Base-by-base conservation (phyloP, 345 rosid genomes). In the Erysimum cheiranthoides region DNA sequence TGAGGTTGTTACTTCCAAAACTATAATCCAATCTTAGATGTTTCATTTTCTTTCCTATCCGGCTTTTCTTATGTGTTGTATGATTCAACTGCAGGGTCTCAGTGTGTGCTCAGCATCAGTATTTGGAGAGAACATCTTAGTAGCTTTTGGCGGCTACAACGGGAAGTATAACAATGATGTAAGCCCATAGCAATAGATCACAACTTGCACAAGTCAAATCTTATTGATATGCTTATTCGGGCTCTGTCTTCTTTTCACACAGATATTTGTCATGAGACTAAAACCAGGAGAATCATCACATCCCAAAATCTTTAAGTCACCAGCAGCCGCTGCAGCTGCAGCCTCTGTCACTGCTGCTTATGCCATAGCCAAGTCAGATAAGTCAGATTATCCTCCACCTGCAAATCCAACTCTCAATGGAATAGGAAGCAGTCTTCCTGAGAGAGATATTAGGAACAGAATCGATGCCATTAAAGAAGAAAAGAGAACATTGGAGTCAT, bases 271-370 rank as follows among this genome's bases (percentile, higher is more conserved):
- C 67, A 85, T 92, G 97, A 88, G 85, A 81, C 88, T 90, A 50
- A 92, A 86, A 82, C 88, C 92, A n/a, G 82, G 82, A 70, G 85
- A 88, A 60, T 73, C 84, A 18, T 77, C 71, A 12, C 93, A 73
- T 21, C 98, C 94, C 35, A 89, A 90, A 86, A 92, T 90, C 79
- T 89, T 84, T 45, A 88, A 83, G 84, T 95, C 99, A 51, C 94
- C 98, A 47, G 98, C 99, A 61, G 97, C 99, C 0, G 97, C 98
- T 2, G 98, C 98, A 2, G 99, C 98, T 4, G 97, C 98, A 4
- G 98, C 99, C 75, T 95, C 98, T 68, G 99, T 95, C 40, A 87
- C 93, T 63, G 97, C 98, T 77, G 99, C 99, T 10, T 92, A 92
- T 81, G 97, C 97, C 68, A 80, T 92, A 77, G 85, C 99, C 61